Evolutionary conservation across 805 yeast genomes (phyloP).

Genomic region (Suhomyces canberraensis): DNA sequence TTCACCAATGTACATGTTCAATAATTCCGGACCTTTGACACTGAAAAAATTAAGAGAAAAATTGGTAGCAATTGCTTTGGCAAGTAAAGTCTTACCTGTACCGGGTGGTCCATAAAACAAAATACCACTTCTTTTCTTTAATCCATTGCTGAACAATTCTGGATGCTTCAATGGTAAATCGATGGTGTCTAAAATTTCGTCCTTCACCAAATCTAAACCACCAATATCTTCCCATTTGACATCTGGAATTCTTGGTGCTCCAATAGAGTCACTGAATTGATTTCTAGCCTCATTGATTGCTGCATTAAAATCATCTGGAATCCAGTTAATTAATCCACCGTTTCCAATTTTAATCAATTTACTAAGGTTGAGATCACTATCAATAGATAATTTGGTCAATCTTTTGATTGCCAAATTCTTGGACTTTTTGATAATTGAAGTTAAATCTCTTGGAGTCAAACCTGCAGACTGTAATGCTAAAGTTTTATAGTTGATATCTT

Average conservation of each 20-base stretch:
- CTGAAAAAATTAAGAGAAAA: slow-evolving; percentile 92
- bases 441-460: slow-evolving; percentile 77
- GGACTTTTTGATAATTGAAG: slow-evolving; percentile 66
- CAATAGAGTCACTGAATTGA: slow-evolving; percentile 89
- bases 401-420: slow-evolving; percentile 55
- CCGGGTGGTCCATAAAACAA: slow-evolving; percentile 98
- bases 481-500: slow-evolving; percentile 45
- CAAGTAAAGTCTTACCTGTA: slow-evolving; percentile 92
- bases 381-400: slow-evolving; percentile 31
- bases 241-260: slow-evolving; percentile 93
- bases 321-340: slow-evolving; percentile 53
- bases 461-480: slow-evolving; percentile 91
- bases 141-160: slow-evolving; percentile 79
- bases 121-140: slow-evolving; percentile 92
- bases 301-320: slow-evolving; percentile 59
- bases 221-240: slow-evolving; percentile 98
- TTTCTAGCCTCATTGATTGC: slow-evolving; percentile 80
- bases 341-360: slow-evolving; percentile 42
- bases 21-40: slow-evolving; percentile 94
- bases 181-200: slow-evolving; percentile 90
- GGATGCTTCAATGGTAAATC: slow-evolving; percentile 95
- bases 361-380: slow-evolving; percentile 14
- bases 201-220: slow-evolving; percentile 85
- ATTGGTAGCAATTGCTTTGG: slow-evolving; percentile 96
- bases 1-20: slow-evolving; percentile 98